These are phyloP conservation scores for Coprinellus micaceus DNA, from an alignment of 768 basidiomycete genomes.

Conservation along the genomic window DNA sequence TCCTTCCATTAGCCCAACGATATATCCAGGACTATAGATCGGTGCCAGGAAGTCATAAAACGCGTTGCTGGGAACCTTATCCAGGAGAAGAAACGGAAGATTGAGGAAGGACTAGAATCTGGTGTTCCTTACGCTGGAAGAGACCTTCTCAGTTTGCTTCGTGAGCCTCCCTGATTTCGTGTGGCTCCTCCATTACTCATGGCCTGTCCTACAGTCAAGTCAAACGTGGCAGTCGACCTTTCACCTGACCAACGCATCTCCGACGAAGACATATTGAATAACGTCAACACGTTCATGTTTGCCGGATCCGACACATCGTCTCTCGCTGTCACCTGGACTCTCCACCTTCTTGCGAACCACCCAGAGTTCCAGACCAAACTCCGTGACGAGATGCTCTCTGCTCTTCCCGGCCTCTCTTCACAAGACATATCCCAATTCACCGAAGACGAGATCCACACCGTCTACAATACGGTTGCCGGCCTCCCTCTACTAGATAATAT, in stretches of 20 bases:
- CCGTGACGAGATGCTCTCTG: slow-evolving; percentile 58
- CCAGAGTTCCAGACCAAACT: slow-evolving; percentile 66
- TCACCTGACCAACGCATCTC: slow-evolving; percentile 70
- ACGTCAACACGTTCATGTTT: slow-evolving; percentile 87
- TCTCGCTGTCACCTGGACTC: slow-evolving; percentile 78
- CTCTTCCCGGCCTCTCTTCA: slow-evolving; percentile 33
- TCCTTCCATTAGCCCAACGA: slow-evolving; percentile 46
- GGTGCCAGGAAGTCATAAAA: slow-evolving; percentile 59
- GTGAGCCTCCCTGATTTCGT: slow-evolving; percentile 45
- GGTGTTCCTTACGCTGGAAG: slow-evolving; percentile 55
- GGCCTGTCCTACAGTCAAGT: slow-evolving; percentile 56
- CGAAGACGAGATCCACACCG: slow-evolving; percentile 61
- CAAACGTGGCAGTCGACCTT: slow-evolving; percentile 72
- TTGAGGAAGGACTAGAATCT: slow-evolving; percentile 53
- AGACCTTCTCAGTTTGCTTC: slow-evolving; percentile 73
- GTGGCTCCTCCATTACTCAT: slow-evolving; percentile 1
- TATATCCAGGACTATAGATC: slow-evolving; percentile 43
- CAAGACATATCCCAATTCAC: slow-evolving; percentile 44
- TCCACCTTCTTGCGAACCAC: slow-evolving; percentile 69
- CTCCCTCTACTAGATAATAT: slow-evolving; percentile 77
- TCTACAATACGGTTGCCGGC: slow-evolving; percentile 52
- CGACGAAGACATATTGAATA: slow-evolving; percentile 83
- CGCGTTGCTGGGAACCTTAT: slow-evolving; percentile 73
- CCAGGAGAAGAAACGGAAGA: slow-evolving; percentile 73
- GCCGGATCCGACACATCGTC: slow-evolving; percentile 88